Base-by-base conservation (phyloP, 1,139 yeast genomes). In the Hyphopichia wangnamkhiaoensis region DNA sequence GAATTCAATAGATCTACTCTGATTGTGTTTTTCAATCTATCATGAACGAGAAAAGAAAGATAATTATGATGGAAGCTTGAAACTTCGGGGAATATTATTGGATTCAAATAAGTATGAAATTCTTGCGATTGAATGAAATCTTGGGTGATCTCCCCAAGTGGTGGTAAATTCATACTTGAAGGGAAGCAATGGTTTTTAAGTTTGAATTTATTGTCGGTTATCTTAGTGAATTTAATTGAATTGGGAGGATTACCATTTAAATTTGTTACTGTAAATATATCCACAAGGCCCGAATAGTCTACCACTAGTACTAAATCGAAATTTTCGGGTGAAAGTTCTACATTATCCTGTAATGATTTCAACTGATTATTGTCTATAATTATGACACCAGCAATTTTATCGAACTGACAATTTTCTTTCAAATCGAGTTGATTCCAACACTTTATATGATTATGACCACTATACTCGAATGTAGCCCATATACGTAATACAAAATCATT, bases 391-490 rank as follows among this genome's bases (percentile, higher is more conserved):
- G 68, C 65, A 47, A 57, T 30, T 31, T 7, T 44, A 24, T 40
- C 34, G 26, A 58, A 58, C 8, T 23, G 34, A 8, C 30, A 20
- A 2, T 58, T 55, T 5, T 53, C 47, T 18, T 54, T 53, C 23
- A 85, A 53, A 46, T 79, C 75, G 13, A 83, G 49, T 2, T 73
- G 60, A 0, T 82, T 84, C 81, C 90, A 82, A 30, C 74, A 67
- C 45, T 74, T 80, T 8, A 84, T 71, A 40, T 76, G 78, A 43
- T 76, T 76, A 33, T 77, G 80, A 10, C 76, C 78, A 34, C 76
- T 81, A 37, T 68, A 63, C 43, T 83, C 90, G 56, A 74, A 82
- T 9, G 87, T 80, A 0, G 89, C 79, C 90, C 94, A 90, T 0
- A 86, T 74, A 19, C 90, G 69, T 32, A 91, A 56, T 10, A 71